A percentile compares a stretch with the other conserved stretches of the same genome.
Conservation (phyloP, 2,329 filamentous ascomycete species). For the Zasmidium citrigriseum region DNA sequence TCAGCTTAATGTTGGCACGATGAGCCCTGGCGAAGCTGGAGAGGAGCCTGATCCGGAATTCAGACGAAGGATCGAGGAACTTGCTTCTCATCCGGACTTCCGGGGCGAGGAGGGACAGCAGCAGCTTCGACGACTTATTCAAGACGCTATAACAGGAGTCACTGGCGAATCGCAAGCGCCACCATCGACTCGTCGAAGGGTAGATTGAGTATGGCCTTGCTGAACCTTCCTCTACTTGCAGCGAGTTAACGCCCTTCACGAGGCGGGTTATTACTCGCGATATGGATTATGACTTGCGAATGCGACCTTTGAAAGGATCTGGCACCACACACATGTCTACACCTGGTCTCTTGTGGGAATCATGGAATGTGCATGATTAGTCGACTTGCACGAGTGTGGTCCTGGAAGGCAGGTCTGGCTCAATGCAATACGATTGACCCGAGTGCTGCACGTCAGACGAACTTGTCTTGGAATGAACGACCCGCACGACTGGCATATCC, state of each 20-base stretch:
- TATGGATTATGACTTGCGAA: too few species aligned
- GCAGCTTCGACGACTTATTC: constrained; percentile 74
- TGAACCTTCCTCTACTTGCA: too few species aligned
- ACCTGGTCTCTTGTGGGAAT: too few species aligned
- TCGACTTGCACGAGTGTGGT: not conserved
- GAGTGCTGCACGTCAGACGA: not conserved
- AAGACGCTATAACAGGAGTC: constrained; percentile 74
- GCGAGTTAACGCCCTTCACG: too few species aligned
- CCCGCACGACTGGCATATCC: not conserved
- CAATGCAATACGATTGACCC: not conserved
- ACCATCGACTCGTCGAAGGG: constrained; percentile 16
- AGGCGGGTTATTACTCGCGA: too few species aligned
- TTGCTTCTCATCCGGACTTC: constrained; percentile 82
- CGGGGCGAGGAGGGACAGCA: constrained; percentile 77
- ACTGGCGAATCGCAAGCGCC: constrained; percentile 53
- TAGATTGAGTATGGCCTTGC: constrained; percentile 20
- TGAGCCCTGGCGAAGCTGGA: constrained; percentile 60
- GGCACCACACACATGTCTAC: too few species aligned
- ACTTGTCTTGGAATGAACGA: not conserved
- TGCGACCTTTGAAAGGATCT: too few species aligned
- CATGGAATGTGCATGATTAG: too few species aligned
- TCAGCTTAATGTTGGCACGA: constrained; percentile 73
- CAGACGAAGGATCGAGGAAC: constrained; percentile 80
- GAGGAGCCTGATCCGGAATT: constrained; percentile 77
- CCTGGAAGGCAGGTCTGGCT: not conserved